Evolutionary conservation across 2,329 filamentous ascomycete species (phyloP), one percentile per base, ranked within the genome.

Genomic region (Pestalotiopsis fici): DNA sequence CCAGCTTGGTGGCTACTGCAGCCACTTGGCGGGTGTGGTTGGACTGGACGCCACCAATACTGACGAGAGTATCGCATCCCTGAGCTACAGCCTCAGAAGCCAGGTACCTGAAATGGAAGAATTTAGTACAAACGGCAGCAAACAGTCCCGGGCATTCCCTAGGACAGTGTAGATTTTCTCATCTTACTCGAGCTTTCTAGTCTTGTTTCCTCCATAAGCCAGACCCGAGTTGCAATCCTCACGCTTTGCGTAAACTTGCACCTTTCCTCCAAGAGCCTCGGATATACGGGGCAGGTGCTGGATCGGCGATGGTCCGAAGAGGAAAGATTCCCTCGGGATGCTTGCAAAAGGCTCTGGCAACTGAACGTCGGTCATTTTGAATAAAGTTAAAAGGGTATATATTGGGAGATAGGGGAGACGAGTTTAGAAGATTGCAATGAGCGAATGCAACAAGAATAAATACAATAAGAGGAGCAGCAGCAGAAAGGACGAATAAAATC

Each of bases 11-110:
- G 0, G 89, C 88, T 2, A 88, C 86, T 0, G 89, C 90, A 0
- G 90, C 87, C 0, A 92, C 90, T 71, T 89, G 87, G 13, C 90
- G 86, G 2, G 90, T 92, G 76, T 92, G 90, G 82, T 93, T 93
- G 64, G 87, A 90, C 73, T 92, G 90, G 4, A 91, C 83, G 64
- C 90, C 90, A 68, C 90, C 90, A 71, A 91, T 90, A 70, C 85
- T 88, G 69, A 92, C 85, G 25, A 92, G 83, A 1, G 89, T 91
- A 72, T 90, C 87, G 74, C 83, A 85, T 59, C 85, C 83, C 67
- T 86, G 79, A 3, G 83, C 78, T 7, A 88, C 75, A 2, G 89
- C 88, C n/a, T 91, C 89, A 0, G 90, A 83, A 4, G 89, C 83
- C 21, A 92, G 85, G 74, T 92, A 92, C 72, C 85, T 87, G 31